Conservation (phyloP, 2,329 filamentous ascomycete species). For the Ustulina deusta region DNA sequence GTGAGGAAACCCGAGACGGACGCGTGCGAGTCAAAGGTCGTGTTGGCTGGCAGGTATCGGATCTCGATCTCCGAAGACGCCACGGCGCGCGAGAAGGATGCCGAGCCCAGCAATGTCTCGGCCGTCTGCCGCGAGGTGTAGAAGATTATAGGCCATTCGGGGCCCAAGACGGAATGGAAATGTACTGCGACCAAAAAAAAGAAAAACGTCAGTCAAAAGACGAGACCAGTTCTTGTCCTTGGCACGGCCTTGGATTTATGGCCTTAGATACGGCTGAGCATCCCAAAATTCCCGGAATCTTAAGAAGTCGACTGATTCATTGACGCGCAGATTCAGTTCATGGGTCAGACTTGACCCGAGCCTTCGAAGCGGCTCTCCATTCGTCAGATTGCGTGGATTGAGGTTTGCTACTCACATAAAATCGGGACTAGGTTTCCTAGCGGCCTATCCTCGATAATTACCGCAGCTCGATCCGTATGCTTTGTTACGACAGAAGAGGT, state of each 20-base stretch:
- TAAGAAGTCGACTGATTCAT: neutral
- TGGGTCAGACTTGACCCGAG: neutral
- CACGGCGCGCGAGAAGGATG: conserved; percentile 54
- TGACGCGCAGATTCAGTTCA: neutral
- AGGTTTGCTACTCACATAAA: conserved; percentile 41
- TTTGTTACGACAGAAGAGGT: conserved; percentile 9
- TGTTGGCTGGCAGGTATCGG: conserved; percentile 51
- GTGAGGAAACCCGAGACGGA: conserved; percentile 55
- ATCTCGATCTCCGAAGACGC: conserved; percentile 52
- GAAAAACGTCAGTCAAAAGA: neutral
- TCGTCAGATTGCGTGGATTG: neutral
- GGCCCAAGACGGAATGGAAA: conserved; percentile 56
- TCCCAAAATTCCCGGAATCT: neutral
- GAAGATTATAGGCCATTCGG: conserved; percentile 59
- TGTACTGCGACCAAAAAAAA: conserved; percentile 51
- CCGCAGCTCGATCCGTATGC: conserved; percentile 48
- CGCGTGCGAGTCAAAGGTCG: conserved; percentile 50
- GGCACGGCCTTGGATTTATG: neutral
- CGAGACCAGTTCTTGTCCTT: no score
- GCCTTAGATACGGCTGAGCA: no score
- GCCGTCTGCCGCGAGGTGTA: conserved; percentile 54
- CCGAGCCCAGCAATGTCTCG: conserved; percentile 43
- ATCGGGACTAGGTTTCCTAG: conserved; percentile 53
- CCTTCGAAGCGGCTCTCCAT: neutral
- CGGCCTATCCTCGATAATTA: conserved; percentile 55